A percentile compares a stretch with the other conserved stretches of the same genome.
phyloP scores from a whole-genome alignment of 2,329 filamentous ascomycete species.

The Didymella pomorum region DNA sequence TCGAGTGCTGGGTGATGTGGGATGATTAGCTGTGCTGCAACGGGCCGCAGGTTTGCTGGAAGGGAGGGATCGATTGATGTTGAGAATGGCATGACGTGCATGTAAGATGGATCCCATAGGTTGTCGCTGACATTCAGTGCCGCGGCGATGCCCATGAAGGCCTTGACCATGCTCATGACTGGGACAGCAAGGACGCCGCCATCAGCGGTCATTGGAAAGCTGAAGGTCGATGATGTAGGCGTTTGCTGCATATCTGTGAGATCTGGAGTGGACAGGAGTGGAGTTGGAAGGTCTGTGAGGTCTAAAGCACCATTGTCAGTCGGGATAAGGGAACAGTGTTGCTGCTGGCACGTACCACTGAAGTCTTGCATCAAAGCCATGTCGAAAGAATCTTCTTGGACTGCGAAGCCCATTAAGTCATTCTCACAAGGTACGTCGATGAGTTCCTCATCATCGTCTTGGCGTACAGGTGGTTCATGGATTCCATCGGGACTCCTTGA shows the following conservation, averaged over 20 bases:
- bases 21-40: slow-evolving; percentile 57
- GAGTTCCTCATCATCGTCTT: neutral
- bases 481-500: neutral
- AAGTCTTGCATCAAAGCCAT: slow-evolving; percentile 2
- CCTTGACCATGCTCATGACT: slow-evolving; percentile 50
- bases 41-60: slow-evolving; percentile 59
- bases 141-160: slow-evolving; percentile 27
- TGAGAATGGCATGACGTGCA: slow-evolving; percentile 27
- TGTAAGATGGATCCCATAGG: slow-evolving; percentile 31
- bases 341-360: neutral
- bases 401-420: neutral
- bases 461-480: neutral
- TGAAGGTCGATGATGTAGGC: neutral
- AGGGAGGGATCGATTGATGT: slow-evolving; percentile 16
- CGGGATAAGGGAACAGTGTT: neutral
- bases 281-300: slow-evolving; percentile 6
- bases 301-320: neutral
- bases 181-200: slow-evolving; percentile 41
- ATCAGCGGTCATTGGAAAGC: slow-evolving; percentile 27
- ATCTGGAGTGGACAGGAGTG: slow-evolving; percentile 3
- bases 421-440: neutral
- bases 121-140: slow-evolving; percentile 23
- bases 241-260: neutral
- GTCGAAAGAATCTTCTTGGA: slow-evolving; percentile 2
- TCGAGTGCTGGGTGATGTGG: slow-evolving; percentile 67